phyloP scores from a whole-genome alignment of 2,329 filamentous ascomycete genomes.

The Alternaria ventricosa region DNA sequence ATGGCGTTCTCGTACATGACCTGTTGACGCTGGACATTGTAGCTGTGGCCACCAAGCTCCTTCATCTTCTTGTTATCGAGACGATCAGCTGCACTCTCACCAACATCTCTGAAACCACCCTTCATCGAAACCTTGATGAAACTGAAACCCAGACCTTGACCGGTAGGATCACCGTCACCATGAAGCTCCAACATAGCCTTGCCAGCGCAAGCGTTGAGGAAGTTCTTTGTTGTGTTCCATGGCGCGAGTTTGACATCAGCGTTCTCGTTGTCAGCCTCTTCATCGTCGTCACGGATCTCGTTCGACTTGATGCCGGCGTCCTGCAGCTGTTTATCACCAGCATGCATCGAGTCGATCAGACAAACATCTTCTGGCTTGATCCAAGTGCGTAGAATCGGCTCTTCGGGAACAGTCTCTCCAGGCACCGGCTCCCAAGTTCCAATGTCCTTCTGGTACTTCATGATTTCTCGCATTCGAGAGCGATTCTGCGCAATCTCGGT shows the following conservation, averaged over 20 bases:
- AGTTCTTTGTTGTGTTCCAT: conserved; percentile 97
- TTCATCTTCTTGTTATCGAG: conserved; percentile 77
- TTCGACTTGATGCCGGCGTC: conserved; percentile 84
- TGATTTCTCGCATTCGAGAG: conserved; percentile 96
- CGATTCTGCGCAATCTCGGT: conserved; percentile 95
- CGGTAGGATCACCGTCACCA: conserved; percentile 92
- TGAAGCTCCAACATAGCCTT: conserved; percentile 98
- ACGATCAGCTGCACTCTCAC: conserved; percentile 86
- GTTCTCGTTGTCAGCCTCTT: conserved; percentile 71
- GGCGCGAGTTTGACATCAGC: conserved; percentile 89
- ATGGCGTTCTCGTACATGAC: conserved; percentile 91
- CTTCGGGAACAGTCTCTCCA: conserved; percentile 78
- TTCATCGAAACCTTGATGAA: conserved; percentile 99
- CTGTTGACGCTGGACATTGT: conserved; percentile 96
- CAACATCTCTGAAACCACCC: conserved; percentile 89
- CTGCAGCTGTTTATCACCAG: conserved; percentile 86
- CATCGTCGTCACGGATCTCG: conserved; percentile 68
- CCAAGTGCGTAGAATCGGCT: conserved; percentile 80
- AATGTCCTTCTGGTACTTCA: conserved; percentile 85
- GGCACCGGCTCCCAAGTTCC: conserved; percentile 80
- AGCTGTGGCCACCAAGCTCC: conserved; percentile 84
- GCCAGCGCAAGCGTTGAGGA: conserved; percentile 88
- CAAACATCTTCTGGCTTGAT: conserved; percentile 97
- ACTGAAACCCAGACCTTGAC: conserved; percentile 90
- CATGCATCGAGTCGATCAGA: conserved; percentile 93